Evolutionary conservation across 2,329 filamentous ascomycete species (phyloP), one percentile per base, ranked within the genome.

Genomic region (Fusarium sp.): DNA sequence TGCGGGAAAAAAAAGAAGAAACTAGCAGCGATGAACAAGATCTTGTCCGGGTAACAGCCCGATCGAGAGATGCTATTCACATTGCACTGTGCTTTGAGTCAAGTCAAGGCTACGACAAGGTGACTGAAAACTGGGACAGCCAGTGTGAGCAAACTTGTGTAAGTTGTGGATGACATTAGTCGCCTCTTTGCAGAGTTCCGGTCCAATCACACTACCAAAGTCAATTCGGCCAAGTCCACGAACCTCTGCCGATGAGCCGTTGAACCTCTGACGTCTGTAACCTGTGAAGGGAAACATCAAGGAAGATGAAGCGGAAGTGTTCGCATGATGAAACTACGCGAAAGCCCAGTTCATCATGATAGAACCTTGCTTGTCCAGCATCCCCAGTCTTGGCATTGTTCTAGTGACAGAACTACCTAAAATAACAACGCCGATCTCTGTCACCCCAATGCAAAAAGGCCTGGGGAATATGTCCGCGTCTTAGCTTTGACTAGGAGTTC

Each of bases 361-460:
- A 50, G 34, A 46, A 45, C 26, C 15, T 39, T 19, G 19, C 19
- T 38, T 57, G 15, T 17, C 33, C 52, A 38, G 44, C 53, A 63
- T 57, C 54, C 57, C 21, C 19, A 42, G 45, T 51, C 49, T 19
- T 31, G 10, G 2, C 17, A 17, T 39, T 39, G 51, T 40, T 45
- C 50, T 38, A 24, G 50, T 21, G 39, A 62, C 38, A 24, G 49
- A 59, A 53, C 58, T 56, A 42, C 65, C 57, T 38, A 57, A 57
- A 71, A 71, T 67, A 69, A 53, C 57, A 71, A 64, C 53, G 38
- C 50, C 21, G 52, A 58, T 57, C 43, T 42, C 13, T 43, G 15
- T 47, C 50, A 70, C 51, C 66, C 54, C 42, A 39, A 45, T 42
- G 8, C 33, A 59, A 43, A 43, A 47, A 40, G 21, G 21, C 31